Evolutionary conservation across 306 rosid species (phyloP), one percentile per base, ranked within the genome.

Genomic region (Rosa rugosa): DNA sequence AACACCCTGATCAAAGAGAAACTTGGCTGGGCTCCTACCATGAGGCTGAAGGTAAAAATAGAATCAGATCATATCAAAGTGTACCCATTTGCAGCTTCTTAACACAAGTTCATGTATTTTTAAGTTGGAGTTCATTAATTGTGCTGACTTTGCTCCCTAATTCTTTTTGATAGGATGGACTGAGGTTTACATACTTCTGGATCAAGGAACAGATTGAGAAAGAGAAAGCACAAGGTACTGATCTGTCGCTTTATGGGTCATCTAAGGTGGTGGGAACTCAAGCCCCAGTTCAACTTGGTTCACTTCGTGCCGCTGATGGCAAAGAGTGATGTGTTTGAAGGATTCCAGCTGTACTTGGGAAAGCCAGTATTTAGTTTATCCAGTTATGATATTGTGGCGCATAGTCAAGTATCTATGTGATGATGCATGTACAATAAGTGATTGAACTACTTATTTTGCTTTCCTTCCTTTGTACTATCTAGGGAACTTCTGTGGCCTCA

Each of bases 11-110:
- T 95, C 63, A 95, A 93, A 82, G 99, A 95, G 88, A 95, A 95
- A 84, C 97, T 95, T 77, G 99, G 99, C 11, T 93, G 99, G 99
- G 98, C 99, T 80, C 99, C 99, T 34, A 88, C 96, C 56, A 95
- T 95, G 98, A 90, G 77, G 77, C 86, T 95, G 93, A 95, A 95
- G 99, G 99, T 95, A 90, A 75, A 56, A 9, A 10, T 51, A 36
- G 49, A 72, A 53, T 54, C 49, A 72, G 47, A 72, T 18, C n/a
- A 13, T 27, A 16, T 16, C 36, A 8, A 40, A 63, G 31, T 25
- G 78, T 45, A 60, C 17, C 47, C 47, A 18, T 63, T 40, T 22
- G 14, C 53, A 9, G 23, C 67, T 76, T 53, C 40, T 63, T 70
- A 68, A 66, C 60, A 68, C 31, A 4, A 41, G 59, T 42, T 68